These are phyloP conservation scores for Stachybotrys chartarum DNA, from an alignment of 2,329 filamentous ascomycete genomes.

Conservation along the genomic window DNA sequence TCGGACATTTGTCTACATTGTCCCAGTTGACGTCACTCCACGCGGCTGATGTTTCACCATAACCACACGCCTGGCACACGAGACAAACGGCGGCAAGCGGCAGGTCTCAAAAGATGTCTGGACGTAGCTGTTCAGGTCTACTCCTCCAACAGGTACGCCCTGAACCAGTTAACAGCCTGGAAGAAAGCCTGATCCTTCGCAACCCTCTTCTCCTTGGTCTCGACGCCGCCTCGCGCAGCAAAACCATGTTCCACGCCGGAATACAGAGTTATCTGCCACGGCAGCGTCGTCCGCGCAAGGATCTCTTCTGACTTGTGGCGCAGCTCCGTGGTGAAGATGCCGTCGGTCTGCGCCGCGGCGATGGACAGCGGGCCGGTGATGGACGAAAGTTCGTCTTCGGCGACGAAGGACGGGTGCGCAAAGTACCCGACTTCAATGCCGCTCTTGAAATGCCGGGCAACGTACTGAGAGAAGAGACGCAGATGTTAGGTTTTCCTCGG, in stretches of 20 bases:
- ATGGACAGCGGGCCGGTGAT: constrained; percentile 53
- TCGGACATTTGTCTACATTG: too few relatives aligned
- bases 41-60: too few relatives aligned
- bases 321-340: constrained; percentile 48
- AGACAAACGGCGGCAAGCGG: too few relatives aligned
- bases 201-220: constrained; percentile 47
- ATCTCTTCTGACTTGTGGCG: constrained; percentile 53
- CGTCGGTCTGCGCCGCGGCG: constrained; percentile 56
- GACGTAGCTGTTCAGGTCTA: background rate
- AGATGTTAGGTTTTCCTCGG: background rate
- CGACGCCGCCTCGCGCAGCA: constrained; percentile 57
- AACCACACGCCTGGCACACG: too few relatives aligned
- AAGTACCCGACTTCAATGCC: constrained; percentile 52
- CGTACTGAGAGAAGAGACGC: constrained; percentile 43
- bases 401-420: constrained; percentile 58
- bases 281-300: constrained; percentile 40
- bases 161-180: constrained; percentile 72
- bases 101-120: background rate
- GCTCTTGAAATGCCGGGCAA: constrained; percentile 56
- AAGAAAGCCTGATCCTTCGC: constrained; percentile 73
- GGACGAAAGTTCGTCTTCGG: constrained; percentile 49
- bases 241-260: constrained; percentile 67
- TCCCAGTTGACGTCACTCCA: too few relatives aligned
- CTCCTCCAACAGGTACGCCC: constrained; percentile 32
- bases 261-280: constrained; percentile 67